phyloP scores from a whole-genome alignment of 495 filamentous ascomycete species.

The Trichoderma virens region DNA sequence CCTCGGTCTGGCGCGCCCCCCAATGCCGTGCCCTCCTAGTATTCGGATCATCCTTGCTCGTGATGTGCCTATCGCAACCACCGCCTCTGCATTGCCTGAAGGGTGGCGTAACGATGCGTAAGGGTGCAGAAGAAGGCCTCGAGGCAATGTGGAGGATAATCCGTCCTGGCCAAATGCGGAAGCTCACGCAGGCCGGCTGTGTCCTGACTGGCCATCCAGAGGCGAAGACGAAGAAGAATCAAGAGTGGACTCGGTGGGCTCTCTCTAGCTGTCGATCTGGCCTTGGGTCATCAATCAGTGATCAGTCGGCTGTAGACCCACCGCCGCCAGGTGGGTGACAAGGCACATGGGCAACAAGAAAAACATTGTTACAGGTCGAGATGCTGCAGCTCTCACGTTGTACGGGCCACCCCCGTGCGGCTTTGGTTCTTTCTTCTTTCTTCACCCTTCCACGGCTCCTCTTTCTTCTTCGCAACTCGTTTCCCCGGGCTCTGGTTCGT shows the following conservation, averaged over 20 bases:
- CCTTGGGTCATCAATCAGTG: slow-evolving; percentile 6
- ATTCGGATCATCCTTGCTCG: not conserved
- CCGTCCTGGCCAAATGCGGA: not conserved
- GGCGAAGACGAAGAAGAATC: not conserved
- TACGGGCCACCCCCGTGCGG: not conserved
- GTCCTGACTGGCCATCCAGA: not conserved
- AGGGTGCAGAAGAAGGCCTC: not conserved
- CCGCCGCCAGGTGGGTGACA: not conserved
- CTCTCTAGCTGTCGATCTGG: slow-evolving; percentile 7
- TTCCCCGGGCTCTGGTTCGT: not conserved
- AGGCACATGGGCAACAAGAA: not conserved
- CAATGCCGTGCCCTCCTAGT: not conserved
- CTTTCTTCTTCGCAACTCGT: not conserved
- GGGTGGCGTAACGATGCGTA: not conserved
- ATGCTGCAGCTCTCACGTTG: not conserved
- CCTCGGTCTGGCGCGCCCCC: not conserved
- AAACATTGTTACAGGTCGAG: not conserved
- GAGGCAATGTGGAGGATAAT: not conserved
- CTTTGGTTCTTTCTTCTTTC: not conserved
- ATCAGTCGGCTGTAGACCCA: slow-evolving; percentile 3
- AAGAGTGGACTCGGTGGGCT: slow-evolving; percentile 5
- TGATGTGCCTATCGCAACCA: slow-evolving; percentile 4
- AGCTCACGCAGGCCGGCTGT: not conserved
- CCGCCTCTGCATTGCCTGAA: not conserved
- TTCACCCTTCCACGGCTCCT: not conserved